Percentiles rank a stretch among this genome's conserved stretches.
phyloP scores from a whole-genome alignment of 129 eudicot genomes.

The Flaveria brownii region DNA sequence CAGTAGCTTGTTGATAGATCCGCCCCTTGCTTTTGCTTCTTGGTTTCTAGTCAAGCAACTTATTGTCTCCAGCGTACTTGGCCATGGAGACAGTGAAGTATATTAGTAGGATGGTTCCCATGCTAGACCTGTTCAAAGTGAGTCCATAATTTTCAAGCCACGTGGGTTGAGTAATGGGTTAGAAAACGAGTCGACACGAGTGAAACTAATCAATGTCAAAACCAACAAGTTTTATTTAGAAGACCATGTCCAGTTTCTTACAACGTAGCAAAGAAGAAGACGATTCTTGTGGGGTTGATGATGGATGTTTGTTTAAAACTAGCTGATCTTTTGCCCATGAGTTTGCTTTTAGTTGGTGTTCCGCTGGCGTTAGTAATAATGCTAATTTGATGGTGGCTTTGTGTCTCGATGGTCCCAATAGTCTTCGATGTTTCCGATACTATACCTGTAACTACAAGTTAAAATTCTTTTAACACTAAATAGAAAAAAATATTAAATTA shows the following conservation, averaged over 20 bases:
- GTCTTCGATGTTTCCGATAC: constrained; percentile 53
- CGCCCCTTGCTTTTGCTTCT: neutral
- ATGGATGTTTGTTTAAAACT: constrained; percentile 64
- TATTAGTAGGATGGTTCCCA: constrained; percentile 81
- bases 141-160: neutral
- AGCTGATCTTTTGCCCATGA: constrained; percentile 39
- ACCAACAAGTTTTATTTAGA: no score
- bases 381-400: constrained; percentile 65
- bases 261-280: constrained; percentile 79
- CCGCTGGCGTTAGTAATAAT: constrained; percentile 38
- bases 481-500: neutral
- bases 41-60: constrained; percentile 25
- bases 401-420: constrained; percentile 39
- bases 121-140: constrained; percentile 62
- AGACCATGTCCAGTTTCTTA: constrained; percentile 36
- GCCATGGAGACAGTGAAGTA: constrained; percentile 64
- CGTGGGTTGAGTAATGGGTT: neutral
- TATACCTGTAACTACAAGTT: constrained; percentile 33
- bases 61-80: constrained; percentile 46
- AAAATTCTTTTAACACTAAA: neutral
- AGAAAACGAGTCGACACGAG: neutral
- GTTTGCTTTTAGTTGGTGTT: constrained; percentile 40
- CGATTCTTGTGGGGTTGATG: constrained; percentile 66
- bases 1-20: neutral
- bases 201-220: neutral